Conservation (phyloP, 129 eudicot genomes). For the Escallonia herrerae region DNA sequence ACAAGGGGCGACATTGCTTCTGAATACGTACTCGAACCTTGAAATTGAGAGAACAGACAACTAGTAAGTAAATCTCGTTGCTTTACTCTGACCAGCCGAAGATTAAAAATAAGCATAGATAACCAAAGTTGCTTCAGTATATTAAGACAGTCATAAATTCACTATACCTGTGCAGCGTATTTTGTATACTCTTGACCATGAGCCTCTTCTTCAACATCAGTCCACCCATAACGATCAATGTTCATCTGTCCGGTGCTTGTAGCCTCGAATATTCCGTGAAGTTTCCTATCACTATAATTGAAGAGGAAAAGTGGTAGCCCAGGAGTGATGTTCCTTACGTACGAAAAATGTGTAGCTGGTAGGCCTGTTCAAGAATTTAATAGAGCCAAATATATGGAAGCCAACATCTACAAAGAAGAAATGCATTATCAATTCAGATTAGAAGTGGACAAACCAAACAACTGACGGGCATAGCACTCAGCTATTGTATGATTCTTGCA, state of each 20-base stretch:
- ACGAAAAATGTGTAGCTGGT: constrained; percentile 51
- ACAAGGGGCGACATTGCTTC: constrained; percentile 29
- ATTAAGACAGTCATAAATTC: background rate
- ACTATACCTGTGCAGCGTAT: constrained; percentile 73
- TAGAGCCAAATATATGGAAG: background rate
- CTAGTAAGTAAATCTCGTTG: constrained; percentile 1
- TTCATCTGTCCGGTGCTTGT: constrained; percentile 50
- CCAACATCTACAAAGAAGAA: background rate
- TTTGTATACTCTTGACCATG: constrained; percentile 29
- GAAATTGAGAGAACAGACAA: constrained; percentile 8
- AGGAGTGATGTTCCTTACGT: constrained; percentile 54
- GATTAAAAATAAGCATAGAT: background rate
- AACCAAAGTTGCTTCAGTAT: background rate
- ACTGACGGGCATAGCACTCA: constrained; percentile 44
- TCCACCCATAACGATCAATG: constrained; percentile 60
- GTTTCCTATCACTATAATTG: constrained; percentile 68
- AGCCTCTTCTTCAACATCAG: background rate
- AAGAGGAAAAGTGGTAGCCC: constrained; percentile 62
- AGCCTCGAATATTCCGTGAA: constrained; percentile 84
- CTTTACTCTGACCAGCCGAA: background rate
- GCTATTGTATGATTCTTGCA: constrained; percentile 51
- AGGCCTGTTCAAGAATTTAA: constrained; percentile 47
- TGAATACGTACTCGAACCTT: constrained; percentile 45
- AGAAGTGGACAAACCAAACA: constrained; percentile 50
- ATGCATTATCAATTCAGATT: constrained; percentile 1